Conservation (phyloP, 148 eudicot species). For the Rhododendron williamsianum region DNA sequence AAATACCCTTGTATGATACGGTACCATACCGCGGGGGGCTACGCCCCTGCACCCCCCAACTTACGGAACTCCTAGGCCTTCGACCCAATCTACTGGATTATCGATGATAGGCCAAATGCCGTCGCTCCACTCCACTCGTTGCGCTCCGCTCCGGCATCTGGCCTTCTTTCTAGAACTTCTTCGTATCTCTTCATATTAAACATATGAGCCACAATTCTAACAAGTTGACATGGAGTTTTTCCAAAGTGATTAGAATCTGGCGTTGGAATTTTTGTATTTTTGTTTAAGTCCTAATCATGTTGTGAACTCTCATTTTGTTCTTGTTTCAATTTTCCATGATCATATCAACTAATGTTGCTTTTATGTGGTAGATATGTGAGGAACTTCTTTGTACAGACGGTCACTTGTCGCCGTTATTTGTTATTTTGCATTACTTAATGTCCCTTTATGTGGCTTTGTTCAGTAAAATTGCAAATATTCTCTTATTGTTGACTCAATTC, state of each 20-base stretch:
- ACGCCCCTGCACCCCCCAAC: too few relatives aligned
- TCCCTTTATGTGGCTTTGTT: background rate
- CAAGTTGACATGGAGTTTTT: too few relatives aligned
- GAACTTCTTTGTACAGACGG: background rate
- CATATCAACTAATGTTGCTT: background rate
- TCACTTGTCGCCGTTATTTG: background rate
- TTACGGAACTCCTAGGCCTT: too few relatives aligned
- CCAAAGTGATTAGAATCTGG: background rate
- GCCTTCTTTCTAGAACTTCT: too few relatives aligned
- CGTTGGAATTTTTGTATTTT: background rate
- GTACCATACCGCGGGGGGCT: too few relatives aligned
- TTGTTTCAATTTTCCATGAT: background rate
- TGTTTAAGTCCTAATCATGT: background rate
- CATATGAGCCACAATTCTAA: too few relatives aligned
- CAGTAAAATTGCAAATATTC: conserved; percentile 4
- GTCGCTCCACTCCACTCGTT: too few relatives aligned
- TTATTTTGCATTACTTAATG: background rate
- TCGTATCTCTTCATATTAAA: too few relatives aligned
- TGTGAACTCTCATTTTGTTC: background rate
- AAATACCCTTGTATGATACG: too few relatives aligned
- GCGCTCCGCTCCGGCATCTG: too few relatives aligned
- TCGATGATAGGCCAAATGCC: too few relatives aligned
- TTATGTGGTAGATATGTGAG: background rate
- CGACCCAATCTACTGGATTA: too few relatives aligned
- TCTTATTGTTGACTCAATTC: background rate